Evolutionary conservation across 2,329 filamentous ascomycete species (phyloP).

Genomic region (Cytospora leucostoma): DNA sequence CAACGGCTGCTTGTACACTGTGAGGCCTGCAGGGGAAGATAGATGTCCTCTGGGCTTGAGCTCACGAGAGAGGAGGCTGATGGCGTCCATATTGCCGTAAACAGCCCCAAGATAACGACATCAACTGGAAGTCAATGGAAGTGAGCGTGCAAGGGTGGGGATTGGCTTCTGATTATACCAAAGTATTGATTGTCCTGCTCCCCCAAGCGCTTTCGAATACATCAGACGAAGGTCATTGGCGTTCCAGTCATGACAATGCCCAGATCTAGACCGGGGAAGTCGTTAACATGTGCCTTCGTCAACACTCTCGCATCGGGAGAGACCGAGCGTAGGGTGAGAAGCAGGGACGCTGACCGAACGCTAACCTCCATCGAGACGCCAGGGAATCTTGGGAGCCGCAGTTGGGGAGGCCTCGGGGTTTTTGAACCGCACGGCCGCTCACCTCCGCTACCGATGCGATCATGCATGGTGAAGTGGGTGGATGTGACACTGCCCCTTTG

Average conservation of each 20-base stretch:
- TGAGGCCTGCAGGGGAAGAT: not conserved
- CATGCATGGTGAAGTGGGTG: not conserved
- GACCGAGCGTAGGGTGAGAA: not conserved
- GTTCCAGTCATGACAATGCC: not conserved
- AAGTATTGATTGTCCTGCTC: not conserved
- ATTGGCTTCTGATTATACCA: not conserved
- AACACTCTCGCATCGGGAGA: not conserved
- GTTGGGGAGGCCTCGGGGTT: not conserved
- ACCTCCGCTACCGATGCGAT: not conserved
- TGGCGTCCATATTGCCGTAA: not conserved
- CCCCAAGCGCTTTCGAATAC: not conserved
- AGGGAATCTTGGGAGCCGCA: not conserved
- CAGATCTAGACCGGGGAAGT: conserved; percentile 1
- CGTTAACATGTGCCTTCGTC: conserved; percentile 6
- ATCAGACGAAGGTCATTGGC: not conserved
- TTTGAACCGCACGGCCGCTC: not conserved
- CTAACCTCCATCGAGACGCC: conserved; percentile 7
- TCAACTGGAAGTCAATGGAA: not conserved
- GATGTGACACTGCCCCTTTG: not conserved
- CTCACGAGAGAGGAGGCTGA: not conserved
- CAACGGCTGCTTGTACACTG: not conserved
- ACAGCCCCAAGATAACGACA: not conserved
- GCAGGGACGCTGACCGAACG: not conserved
- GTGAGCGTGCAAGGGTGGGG: not conserved
- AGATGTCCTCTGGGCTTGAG: not conserved